Evolutionary conservation across 805 yeast genomes (phyloP).

Genomic region (Monosporozyma servazzii): DNA sequence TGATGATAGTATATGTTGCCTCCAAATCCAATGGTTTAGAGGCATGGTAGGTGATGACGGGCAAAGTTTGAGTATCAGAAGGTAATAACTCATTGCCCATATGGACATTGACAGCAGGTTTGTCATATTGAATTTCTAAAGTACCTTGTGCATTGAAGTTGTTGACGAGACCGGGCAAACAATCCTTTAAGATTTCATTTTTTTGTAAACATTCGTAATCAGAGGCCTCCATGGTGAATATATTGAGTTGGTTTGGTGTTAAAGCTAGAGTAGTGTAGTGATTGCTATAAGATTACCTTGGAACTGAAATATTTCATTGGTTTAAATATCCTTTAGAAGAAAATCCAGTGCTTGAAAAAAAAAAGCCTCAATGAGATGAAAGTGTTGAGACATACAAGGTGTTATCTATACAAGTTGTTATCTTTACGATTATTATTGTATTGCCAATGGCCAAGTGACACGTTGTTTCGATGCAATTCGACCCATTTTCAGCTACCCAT

Average conservation of each 20-base stretch:
- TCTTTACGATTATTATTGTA: too few species aligned
- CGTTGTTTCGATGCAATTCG: too few species aligned
- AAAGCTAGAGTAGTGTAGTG: background rate
- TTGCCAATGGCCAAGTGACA: too few species aligned
- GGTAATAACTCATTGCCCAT: conserved; percentile 61
- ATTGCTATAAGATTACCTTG: background rate
- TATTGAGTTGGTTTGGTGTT: background rate
- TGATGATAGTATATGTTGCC: conserved; percentile 50
- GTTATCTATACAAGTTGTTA: too few species aligned
- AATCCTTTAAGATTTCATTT: conserved; percentile 23
- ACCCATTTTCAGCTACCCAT: too few species aligned
- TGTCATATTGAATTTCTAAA: conserved; percentile 22
- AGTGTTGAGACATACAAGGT: too few species aligned
- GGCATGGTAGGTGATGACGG: conserved; percentile 60
- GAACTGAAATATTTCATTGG: background rate
- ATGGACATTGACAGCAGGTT: conserved; percentile 38
- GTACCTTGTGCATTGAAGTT: conserved; percentile 19
- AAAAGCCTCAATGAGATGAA: too few species aligned
- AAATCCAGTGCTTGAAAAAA: too few species aligned
- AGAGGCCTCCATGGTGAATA: conserved; percentile 1
- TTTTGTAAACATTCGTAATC: conserved; percentile 17
- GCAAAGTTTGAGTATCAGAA: conserved; percentile 56
- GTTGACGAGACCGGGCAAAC: conserved; percentile 10
- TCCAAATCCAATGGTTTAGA: conserved; percentile 26
- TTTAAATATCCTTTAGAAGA: background rate